phyloP scores from a whole-genome alignment of 306 rosid species.

The Trifolium pratense region DNA sequence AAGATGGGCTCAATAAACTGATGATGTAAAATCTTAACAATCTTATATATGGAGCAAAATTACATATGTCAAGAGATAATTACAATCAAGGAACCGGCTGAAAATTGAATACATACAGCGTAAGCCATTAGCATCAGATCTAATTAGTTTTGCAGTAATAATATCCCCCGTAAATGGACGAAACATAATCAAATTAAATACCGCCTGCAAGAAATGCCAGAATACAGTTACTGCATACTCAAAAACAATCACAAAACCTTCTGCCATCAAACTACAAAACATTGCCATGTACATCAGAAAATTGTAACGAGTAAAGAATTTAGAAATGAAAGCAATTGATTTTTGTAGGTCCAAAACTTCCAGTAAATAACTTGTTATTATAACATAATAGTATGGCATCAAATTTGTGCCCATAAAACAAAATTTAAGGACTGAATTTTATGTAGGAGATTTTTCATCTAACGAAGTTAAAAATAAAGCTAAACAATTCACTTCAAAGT shows the following conservation, averaged over 20 bases:
- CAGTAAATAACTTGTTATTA: neutral
- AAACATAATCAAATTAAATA: constrained; percentile 69
- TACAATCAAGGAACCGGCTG: constrained; percentile 37
- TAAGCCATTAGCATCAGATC: constrained; percentile 63
- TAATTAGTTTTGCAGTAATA: constrained; percentile 63
- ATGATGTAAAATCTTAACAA: too few species aligned
- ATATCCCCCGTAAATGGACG: constrained; percentile 82
- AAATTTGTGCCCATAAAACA: neutral
- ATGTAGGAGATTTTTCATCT: neutral
- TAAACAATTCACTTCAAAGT: constrained; percentile 24
- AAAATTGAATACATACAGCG: constrained; percentile 50
- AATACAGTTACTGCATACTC: constrained; percentile 20
- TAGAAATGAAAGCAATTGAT: neutral
- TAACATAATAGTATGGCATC: constrained; percentile 19
- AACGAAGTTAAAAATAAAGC: constrained; percentile 9
- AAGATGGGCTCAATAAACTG: too few species aligned
- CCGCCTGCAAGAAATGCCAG: constrained; percentile 60
- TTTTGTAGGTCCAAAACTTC: neutral
- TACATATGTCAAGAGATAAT: constrained; percentile 7
- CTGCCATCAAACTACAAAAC: constrained; percentile 13
- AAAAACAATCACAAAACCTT: neutral
- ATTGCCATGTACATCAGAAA: constrained; percentile 2
- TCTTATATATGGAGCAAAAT: constrained; percentile 17
- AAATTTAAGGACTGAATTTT: constrained; percentile 4
- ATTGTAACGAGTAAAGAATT: neutral